Evolutionary conservation across 2,329 filamentous ascomycete species (phyloP).

Genomic region (Nothopassalora personata): DNA sequence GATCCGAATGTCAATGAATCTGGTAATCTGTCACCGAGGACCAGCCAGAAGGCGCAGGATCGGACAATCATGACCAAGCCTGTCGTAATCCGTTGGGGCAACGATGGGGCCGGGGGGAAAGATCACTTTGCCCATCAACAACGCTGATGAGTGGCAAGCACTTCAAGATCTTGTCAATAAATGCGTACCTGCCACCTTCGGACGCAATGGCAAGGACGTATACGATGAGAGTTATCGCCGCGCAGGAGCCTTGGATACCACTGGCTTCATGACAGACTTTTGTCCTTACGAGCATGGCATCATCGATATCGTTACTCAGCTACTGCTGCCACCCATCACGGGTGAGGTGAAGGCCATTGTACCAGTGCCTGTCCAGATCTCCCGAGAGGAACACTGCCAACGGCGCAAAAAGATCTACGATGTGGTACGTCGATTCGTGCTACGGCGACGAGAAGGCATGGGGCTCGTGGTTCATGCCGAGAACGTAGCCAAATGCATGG

Average conservation of each 20-base stretch:
- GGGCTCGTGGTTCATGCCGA: not conserved
- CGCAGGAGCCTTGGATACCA: conserved; percentile 46
- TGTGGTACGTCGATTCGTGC: not conserved
- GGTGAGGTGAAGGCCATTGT: conserved; percentile 4
- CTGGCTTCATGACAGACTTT: conserved; percentile 34
- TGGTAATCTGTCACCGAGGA: conserved; percentile 5
- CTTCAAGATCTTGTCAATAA: conserved; percentile 7
- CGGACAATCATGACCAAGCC: conserved; percentile 8
- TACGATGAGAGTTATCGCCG: conserved; percentile 50
- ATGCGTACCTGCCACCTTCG: conserved; percentile 47
- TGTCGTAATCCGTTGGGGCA: conserved; percentile 9
- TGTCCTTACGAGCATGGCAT: conserved; percentile 40
- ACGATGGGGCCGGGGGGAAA: not conserved
- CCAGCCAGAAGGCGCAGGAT: not conserved
- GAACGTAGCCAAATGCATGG: not conserved
- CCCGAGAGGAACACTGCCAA: not conserved
- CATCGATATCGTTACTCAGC: conserved; percentile 45
- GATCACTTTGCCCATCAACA: not conserved
- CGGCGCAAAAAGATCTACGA: not conserved
- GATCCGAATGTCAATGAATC: not conserved
- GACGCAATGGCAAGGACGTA: conserved; percentile 41
- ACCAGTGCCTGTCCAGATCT: not conserved
- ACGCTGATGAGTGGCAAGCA: not conserved
- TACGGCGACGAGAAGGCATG: not conserved
- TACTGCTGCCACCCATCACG: conserved; percentile 35